These are phyloP conservation scores for Nannizzia gypsea DNA, from an alignment of 2,329 filamentous ascomycete species.

Conservation along the genomic window DNA sequence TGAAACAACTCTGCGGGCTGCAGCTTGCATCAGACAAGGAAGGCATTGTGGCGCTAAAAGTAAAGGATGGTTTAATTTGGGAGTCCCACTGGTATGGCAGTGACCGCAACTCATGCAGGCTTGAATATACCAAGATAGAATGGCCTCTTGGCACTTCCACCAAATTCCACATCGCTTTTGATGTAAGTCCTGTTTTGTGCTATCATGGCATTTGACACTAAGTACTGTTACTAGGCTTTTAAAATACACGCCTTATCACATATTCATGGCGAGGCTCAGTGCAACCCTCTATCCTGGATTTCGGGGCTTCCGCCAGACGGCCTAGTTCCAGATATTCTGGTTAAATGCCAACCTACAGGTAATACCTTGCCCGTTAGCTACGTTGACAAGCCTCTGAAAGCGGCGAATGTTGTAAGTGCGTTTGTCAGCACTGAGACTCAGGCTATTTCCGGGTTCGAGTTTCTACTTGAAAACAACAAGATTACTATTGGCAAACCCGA, in stretches of 20 bases:
- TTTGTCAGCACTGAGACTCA: not conserved
- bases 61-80: not conserved
- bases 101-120: not conserved
- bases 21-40: not conserved
- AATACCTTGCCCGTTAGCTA: not conserved
- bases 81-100: not conserved
- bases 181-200: too few relatives aligned
- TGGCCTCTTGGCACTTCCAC: not conserved
- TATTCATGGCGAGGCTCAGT: not conserved
- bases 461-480: not conserved
- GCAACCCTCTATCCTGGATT: not conserved
- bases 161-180: not conserved
- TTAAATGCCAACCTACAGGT: not conserved
- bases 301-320: not conserved
- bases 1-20: not conserved
- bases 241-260: slow-evolving; percentile 2
- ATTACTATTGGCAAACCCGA: not conserved
- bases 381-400: not conserved
- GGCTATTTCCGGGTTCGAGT: not conserved
- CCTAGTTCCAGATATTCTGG: not conserved
- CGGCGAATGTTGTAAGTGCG: not conserved
- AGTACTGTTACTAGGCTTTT: not conserved
- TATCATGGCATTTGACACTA: too few relatives aligned
- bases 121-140: slow-evolving; percentile 5
- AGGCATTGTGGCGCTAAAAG: not conserved